Evolutionary conservation across 202 grass and related monocot species (phyloP).

Genomic region (Setaria italica): DNA sequence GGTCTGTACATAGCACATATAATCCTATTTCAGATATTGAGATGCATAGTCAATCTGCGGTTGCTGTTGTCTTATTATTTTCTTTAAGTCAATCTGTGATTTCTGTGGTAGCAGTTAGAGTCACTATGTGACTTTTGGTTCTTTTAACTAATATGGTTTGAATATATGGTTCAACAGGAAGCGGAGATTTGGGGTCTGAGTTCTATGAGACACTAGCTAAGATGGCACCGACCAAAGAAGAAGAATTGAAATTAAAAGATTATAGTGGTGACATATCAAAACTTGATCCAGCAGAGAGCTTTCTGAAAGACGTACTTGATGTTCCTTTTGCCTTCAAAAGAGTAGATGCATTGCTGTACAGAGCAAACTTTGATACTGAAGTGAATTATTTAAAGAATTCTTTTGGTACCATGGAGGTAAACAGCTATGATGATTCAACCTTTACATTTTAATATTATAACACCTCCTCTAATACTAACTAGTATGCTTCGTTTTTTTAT

Average conservation of each 20-base stretch:
- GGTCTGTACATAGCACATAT: constrained; percentile 15
- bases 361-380: constrained; percentile 73
- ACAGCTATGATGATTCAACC: constrained; percentile 17
- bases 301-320: constrained; percentile 74
- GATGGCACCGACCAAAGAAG: constrained; percentile 90
- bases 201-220: constrained; percentile 76
- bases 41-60: neutral
- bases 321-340: constrained; percentile 91
- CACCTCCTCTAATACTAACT: constrained; percentile 16
- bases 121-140: constrained; percentile 20
- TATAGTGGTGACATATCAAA: constrained; percentile 68
- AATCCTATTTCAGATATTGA: constrained; percentile 4
- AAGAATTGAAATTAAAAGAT: constrained; percentile 66
- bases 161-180: constrained; percentile 62
- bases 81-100: constrained; percentile 17
- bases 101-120: neutral
- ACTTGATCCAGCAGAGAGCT: constrained; percentile 72
- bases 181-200: constrained; percentile 62
- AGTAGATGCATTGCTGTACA: constrained; percentile 86
- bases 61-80: neutral
- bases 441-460: constrained; percentile 28
- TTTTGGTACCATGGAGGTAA: constrained; percentile 84
- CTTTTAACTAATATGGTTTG: constrained; percentile 26
- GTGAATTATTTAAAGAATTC: constrained; percentile 72
- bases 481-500: neutral